phyloP scores from a whole-genome alignment of 2,329 filamentous ascomycete genomes.

The Fusarium pilosicola region DNA sequence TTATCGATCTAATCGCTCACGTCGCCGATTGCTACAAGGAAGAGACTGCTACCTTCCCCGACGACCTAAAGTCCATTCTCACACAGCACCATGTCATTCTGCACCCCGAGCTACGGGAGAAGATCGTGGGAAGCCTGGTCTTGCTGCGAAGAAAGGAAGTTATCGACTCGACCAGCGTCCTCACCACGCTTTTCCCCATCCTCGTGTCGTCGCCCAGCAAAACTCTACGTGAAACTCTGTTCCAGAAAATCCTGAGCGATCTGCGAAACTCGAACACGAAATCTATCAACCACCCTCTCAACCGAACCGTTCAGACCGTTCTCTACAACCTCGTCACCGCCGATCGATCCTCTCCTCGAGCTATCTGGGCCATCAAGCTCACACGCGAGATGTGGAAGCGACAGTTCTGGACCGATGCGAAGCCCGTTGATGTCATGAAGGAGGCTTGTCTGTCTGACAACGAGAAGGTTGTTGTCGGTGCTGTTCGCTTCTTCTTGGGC shows the following conservation, averaged over 20 bases:
- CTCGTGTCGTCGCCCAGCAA: constrained; percentile 94
- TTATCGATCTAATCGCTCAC: constrained; percentile 94
- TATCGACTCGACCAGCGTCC: constrained; percentile 82
- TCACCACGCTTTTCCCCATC: constrained; percentile 94
- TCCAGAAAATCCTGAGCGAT: constrained; percentile 89
- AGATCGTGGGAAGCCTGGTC: constrained; percentile 90
- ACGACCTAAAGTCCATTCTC: constrained; percentile 83
- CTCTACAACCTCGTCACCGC: constrained; percentile 91
- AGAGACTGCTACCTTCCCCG: constrained; percentile 79
- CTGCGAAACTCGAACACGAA: constrained; percentile 89
- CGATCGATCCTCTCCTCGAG: constrained; percentile 85
- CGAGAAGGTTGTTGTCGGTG: constrained; percentile 89
- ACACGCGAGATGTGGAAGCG: constrained; percentile 96
- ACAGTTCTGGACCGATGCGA: constrained; percentile 94
- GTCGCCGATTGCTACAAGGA: constrained; percentile 92
- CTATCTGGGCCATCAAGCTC: constrained; percentile 95
- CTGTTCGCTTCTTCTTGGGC: constrained; percentile 93
- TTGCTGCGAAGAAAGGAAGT: constrained; percentile 91
- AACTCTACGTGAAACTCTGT: constrained; percentile 83
- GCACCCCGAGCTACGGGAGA: constrained; percentile 87
- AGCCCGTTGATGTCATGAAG: constrained; percentile 98
- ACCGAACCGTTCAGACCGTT: constrained; percentile 91
- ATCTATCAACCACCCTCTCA: constrained; percentile 89
- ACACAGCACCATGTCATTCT: constrained; percentile 83
- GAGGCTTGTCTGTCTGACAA: constrained; percentile 89